These are phyloP conservation scores for Laburnicola sp. DNA, from an alignment of 2,329 filamentous ascomycete genomes.

Conservation along the genomic window DNA sequence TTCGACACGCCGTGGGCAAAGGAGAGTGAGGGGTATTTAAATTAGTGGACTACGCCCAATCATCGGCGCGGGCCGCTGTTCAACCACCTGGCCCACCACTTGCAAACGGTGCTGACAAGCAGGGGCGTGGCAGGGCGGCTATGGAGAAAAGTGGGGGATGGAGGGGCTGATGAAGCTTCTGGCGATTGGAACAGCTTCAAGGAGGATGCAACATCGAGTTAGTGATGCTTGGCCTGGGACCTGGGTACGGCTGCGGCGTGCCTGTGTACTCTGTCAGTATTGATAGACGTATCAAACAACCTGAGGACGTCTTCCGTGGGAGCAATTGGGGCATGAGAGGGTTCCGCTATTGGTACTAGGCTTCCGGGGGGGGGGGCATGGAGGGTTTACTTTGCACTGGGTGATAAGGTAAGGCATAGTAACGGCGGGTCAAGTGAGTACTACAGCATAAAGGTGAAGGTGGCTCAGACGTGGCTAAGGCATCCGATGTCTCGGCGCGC, in stretches of 20 bases:
- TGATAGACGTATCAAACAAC: neutral
- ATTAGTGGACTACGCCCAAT: conserved; percentile 16
- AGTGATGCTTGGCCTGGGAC: conserved; percentile 5
- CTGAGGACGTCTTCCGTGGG: neutral
- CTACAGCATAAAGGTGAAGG: neutral
- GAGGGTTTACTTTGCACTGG: neutral
- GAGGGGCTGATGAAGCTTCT: conserved; percentile 2
- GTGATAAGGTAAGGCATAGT: conserved; percentile 7
- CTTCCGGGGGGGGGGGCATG: neutral
- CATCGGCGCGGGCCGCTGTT: conserved; percentile 10
- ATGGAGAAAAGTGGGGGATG: conserved; percentile 7
- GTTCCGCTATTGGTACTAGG: no score
- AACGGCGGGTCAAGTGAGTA: neutral
- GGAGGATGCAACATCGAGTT: conserved; percentile 1
- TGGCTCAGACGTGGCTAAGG: conserved; percentile 15
- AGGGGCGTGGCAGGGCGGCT: conserved; percentile 2
- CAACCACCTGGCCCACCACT: conserved; percentile 2
- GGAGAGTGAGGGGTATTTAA: conserved; percentile 23
- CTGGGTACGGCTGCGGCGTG: neutral
- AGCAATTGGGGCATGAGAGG: neutral
- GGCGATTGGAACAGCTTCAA: conserved; percentile 7
- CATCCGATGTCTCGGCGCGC: conserved; percentile 1
- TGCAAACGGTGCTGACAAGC: neutral
- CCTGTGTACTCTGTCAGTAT: neutral
- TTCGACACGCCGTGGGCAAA: conserved; percentile 11